Evolutionary conservation across 2,329 filamentous ascomycete species (phyloP).

Genomic region (Ceratocystis destructans): DNA sequence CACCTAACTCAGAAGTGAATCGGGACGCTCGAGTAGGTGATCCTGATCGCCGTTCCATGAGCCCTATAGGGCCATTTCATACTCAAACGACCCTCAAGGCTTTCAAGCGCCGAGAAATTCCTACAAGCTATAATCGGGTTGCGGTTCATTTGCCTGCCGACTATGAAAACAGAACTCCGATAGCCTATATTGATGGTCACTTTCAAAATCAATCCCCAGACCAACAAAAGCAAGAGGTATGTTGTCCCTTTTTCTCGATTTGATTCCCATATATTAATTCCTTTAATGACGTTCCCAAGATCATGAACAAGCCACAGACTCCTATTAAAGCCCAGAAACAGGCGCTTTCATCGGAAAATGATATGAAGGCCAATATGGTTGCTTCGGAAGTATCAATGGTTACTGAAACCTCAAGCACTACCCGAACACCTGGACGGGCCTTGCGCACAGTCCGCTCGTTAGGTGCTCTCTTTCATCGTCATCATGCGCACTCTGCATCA

Average conservation of each 20-base stretch:
- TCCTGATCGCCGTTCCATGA: not conserved
- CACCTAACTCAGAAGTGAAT: not conserved
- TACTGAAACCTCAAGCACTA: not conserved
- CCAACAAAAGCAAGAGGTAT: not conserved
- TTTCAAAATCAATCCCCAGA: not conserved
- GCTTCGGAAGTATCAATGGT: not conserved
- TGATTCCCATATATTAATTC: not conserved
- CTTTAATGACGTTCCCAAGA: not conserved
- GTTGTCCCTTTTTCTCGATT: not conserved
- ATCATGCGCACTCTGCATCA: constrained; percentile 1
- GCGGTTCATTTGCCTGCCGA: not conserved
- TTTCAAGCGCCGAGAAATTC: not conserved
- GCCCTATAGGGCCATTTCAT: not conserved
- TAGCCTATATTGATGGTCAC: not conserved
- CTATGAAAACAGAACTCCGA: not conserved
- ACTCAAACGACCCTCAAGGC: not conserved
- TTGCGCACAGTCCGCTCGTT: constrained; percentile 15
- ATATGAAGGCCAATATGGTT: not conserved
- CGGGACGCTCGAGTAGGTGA: not conserved
- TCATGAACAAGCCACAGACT: not conserved
- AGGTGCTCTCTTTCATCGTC: constrained; percentile 16
- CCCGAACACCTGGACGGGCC: constrained; percentile 9
- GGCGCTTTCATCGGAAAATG: not conserved
- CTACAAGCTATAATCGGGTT: not conserved
- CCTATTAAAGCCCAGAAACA: not conserved